These are phyloP conservation scores for Artemisia argyi DNA, from an alignment of 129 eudicot species.

Conservation along the genomic window DNA sequence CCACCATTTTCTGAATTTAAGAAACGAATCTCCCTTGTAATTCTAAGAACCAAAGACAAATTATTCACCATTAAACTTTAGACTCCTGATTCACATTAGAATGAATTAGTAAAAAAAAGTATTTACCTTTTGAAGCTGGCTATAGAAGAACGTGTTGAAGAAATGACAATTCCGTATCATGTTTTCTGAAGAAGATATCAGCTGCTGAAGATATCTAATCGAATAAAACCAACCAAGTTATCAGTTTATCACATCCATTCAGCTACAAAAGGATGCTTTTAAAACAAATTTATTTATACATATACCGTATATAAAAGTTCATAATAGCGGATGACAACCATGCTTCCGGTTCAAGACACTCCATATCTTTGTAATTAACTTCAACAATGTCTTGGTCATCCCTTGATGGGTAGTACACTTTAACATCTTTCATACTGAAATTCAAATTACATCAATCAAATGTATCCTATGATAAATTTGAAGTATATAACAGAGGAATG, in stretches of 20 bases:
- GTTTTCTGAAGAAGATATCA: constrained; percentile 31
- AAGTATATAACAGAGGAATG: not conserved
- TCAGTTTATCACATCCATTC: too few relatives aligned
- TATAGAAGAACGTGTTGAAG: constrained; percentile 84
- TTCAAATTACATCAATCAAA: constrained; percentile 7
- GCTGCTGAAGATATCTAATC: constrained; percentile 70
- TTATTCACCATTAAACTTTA: not conserved
- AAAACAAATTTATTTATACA: constrained; percentile 9
- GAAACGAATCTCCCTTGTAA: constrained; percentile 53
- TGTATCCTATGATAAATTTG: not conserved
- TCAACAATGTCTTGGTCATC: constrained; percentile 70
- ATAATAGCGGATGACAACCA: constrained; percentile 79
- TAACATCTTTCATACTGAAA: constrained; percentile 52
- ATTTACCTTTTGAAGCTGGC: constrained; percentile 75
- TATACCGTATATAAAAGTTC: constrained; percentile 83
- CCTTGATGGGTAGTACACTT: constrained; percentile 79
- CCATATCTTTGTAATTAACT: constrained; percentile 56
- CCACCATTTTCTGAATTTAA: constrained; percentile 94
- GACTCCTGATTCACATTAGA: not conserved
- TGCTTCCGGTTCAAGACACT: constrained; percentile 72
- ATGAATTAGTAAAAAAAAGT: not conserved
- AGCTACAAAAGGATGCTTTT: not conserved
- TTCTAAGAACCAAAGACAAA: constrained; percentile 33
- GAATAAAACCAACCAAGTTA: constrained; percentile 15
- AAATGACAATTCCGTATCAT: constrained; percentile 49